Conservation (phyloP, 2,329 filamentous ascomycete genomes). For the Neonectria coccinea region DNA sequence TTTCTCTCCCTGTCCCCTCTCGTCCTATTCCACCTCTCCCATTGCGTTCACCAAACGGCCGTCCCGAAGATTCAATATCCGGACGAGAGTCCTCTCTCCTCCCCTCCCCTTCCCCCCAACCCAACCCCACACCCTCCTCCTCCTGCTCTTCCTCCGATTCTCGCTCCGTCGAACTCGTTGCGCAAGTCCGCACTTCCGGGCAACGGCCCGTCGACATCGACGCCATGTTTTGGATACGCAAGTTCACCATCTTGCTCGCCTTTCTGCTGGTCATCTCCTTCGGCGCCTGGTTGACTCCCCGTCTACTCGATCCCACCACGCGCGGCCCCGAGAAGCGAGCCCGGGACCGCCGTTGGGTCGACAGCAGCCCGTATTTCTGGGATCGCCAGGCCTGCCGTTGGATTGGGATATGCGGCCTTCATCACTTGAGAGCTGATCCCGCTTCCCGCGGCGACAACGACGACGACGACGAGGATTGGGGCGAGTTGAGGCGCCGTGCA, state of each 20-base stretch:
- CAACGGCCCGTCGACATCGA: conserved; percentile 17
- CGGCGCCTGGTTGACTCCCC: conserved; percentile 63
- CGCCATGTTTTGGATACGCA: conserved; percentile 62
- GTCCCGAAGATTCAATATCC: conserved; percentile 20
- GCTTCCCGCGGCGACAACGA: conserved; percentile 54
- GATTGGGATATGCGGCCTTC: conserved; percentile 82
- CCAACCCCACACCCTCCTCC: background rate
- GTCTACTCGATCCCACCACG: conserved; percentile 71
- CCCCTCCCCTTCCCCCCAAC: background rate
- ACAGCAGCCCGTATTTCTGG: conserved; percentile 77
- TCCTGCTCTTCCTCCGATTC: conserved; percentile 29
- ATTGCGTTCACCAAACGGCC: conserved; percentile 18
- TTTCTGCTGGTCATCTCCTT: conserved; percentile 60
- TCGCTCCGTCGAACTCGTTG: conserved; percentile 21
- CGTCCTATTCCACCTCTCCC: conserved; percentile 2
- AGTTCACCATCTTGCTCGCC: conserved; percentile 54
- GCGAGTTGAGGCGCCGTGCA: conserved; percentile 45
- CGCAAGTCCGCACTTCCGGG: conserved; percentile 18
- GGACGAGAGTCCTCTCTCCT: conserved; percentile 3
- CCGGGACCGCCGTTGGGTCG: conserved; percentile 76
- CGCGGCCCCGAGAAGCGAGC: conserved; percentile 69
- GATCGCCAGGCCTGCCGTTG: conserved; percentile 83
- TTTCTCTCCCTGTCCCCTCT: conserved; percentile 12
- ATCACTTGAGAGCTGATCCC: conserved; percentile 74
- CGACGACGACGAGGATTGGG: conserved; percentile 44